Evolutionary conservation across 306 rosid species (phyloP).

Genomic region (Vigna hirtella): DNA sequence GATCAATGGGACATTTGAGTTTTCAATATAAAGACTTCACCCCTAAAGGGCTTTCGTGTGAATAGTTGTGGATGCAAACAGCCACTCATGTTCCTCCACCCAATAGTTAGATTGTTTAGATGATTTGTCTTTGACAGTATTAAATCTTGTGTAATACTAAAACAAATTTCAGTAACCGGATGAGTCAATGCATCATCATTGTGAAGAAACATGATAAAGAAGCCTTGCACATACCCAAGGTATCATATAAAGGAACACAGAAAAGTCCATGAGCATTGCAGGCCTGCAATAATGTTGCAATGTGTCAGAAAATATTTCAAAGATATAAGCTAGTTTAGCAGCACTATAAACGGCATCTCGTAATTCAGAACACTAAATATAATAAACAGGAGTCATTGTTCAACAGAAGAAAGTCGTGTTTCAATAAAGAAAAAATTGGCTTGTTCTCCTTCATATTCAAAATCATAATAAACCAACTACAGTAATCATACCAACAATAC

Average conservation of each 20-base stretch:
- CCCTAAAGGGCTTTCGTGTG: background rate
- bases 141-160: background rate
- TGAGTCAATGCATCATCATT: constrained; percentile 31
- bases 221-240: constrained; percentile 66
- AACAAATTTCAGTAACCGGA: background rate
- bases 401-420: background rate
- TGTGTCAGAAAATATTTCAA: constrained; percentile 37
- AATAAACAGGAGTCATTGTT: background rate
- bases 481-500: background rate
- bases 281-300: constrained; percentile 66
- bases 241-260: constrained; percentile 92
- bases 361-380: constrained; percentile 14
- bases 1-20: background rate
- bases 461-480: background rate
- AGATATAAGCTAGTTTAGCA: constrained; percentile 27
- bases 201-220: constrained; percentile 41
- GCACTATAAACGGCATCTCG: background rate
- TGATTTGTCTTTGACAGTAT: background rate
- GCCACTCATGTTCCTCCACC: background rate
- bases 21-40: background rate
- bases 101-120: background rate
- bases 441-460: background rate
- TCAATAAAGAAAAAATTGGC: constrained; percentile 7
- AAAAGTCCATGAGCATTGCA: constrained; percentile 94
- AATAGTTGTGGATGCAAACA: constrained; percentile 6